phyloP scores from a whole-genome alignment of 345 rosid species.

The Salix exigua region DNA sequence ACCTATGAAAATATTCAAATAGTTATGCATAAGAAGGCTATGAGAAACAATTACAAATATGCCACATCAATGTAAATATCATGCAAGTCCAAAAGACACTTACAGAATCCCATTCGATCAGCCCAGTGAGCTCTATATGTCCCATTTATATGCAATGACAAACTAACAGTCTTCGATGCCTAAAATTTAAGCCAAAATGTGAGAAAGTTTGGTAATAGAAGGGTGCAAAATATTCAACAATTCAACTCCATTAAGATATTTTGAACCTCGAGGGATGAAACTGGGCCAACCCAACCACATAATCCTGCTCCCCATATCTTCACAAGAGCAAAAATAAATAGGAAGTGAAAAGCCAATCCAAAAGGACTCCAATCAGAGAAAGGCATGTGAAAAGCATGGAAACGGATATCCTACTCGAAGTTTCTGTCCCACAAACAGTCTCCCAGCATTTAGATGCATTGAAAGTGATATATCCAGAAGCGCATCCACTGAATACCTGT shows the following conservation, averaged over 20 bases:
- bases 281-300: constrained; percentile 77
- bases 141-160: constrained; percentile 79
- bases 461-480: constrained; percentile 59
- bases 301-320: constrained; percentile 88
- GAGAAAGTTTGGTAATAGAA: constrained; percentile 13
- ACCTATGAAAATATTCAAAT: constrained; percentile 45
- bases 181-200: constrained; percentile 37
- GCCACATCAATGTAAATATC: constrained; percentile 6
- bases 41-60: constrained; percentile 11
- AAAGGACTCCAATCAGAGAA: constrained; percentile 1
- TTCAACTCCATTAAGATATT: constrained; percentile 16
- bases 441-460: constrained; percentile 62
- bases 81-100: constrained; percentile 29
- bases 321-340: constrained; percentile 25
- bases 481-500: constrained; percentile 79
- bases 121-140: constrained; percentile 97
- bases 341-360: constrained; percentile 17
- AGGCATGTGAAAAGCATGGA: constrained; percentile 14
- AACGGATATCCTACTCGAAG: constrained; percentile 54
- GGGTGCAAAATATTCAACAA: constrained; percentile 16
- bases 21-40: constrained; percentile 16
- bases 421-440: constrained; percentile 83
- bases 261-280: constrained; percentile 91
- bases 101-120: constrained; percentile 85
- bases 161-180: constrained; percentile 53